Base-by-base conservation (phyloP, 192 early-diverging fungal genomes). In the Radiomyces spectabilis region DNA sequence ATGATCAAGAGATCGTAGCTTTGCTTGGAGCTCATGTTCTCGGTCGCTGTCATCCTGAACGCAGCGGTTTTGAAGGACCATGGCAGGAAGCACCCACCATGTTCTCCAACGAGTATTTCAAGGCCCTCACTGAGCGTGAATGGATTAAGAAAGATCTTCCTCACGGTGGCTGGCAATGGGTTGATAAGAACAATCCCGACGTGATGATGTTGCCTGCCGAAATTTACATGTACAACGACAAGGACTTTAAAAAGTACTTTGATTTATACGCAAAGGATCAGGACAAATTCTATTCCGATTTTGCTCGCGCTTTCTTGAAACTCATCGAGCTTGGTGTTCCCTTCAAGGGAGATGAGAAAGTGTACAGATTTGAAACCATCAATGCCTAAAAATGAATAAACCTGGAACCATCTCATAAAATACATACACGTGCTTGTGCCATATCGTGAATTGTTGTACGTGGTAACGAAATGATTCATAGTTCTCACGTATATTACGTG, bases 31-130 rank as follows among this genome's bases (percentile, higher is more conserved):
- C 85, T 13, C 86, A 91, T 67, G 81, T 82, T 12, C 61, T 89
- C 16, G 86, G 86, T 15, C 79, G 88, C 54, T 91, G 88, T 73
- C 88, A 91, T 60, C 55, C 75, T 42, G 74, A 73, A 40, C 82
- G 86, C 41, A 80, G 75, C 51, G 92, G 92, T 10, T 92, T 76
- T 52, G 83, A 89, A 18, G 90, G 88, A 5, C 88, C 93, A 12
- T 98, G 95, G 95, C 91, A 86, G 45, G 76, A 83, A 59, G 81
- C 88, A 9, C 93, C 94, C 10, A 96, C 85, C 2, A 68, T 78
- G 35, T 93, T 97, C 72, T 87, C 89, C 57, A 97, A 97, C 77
- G 80, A 82, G 38, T 95, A 81, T 74, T 97, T 68, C 74, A 92
- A 80, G 39, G 82, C 82, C 60, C 77, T 97, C 16, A 67, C 89